Percentiles rank a stretch among this genome's conserved stretches.
Evolutionary conservation across 192 early-diverging fungal species (phyloP).

Genomic region (Gryganskiella cystojenkinii): DNA sequence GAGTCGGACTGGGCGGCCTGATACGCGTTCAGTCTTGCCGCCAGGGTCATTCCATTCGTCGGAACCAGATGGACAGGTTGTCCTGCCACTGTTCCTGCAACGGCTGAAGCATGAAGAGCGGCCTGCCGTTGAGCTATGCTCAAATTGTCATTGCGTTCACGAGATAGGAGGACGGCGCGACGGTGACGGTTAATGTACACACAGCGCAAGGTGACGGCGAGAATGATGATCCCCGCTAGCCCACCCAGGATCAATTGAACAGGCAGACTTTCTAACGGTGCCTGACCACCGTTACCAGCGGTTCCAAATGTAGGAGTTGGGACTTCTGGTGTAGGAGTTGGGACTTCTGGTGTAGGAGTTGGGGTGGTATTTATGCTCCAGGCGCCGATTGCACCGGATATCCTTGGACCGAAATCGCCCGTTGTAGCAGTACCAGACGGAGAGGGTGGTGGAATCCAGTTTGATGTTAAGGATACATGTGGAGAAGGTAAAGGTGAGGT

Average conservation of each 20-base stretch:
- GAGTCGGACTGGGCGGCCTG: not conserved
- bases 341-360: not conserved
- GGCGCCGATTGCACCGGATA: no score
- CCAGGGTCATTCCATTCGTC: slow-evolving; percentile 31
- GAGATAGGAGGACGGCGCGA: not conserved
- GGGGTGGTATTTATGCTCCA: no score
- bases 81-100: not conserved
- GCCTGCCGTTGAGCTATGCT: not conserved
- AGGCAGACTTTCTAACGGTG: slow-evolving; percentile 15
- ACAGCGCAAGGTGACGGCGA: slow-evolving; percentile 16
- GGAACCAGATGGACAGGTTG: slow-evolving; percentile 9
- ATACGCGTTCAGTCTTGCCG: slow-evolving; percentile 24
- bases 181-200: slow-evolving; percentile 14
- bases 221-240: slow-evolving; percentile 4
- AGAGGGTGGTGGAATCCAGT: no score
- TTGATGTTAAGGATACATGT: no score
- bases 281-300: slow-evolving; percentile 9
- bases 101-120: not conserved
- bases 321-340: not conserved
- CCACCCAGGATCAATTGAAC: slow-evolving; percentile 29
- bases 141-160: not conserved
- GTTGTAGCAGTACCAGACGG: no score
- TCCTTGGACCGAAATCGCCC: no score
- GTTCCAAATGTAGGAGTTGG: slow-evolving; percentile 1
- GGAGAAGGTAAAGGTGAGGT: no score